A percentile compares a stretch with the other conserved stretches of the same genome.
phyloP scores from a whole-genome alignment of 257 asterid genomes.

The Plectranthus barbatus region DNA sequence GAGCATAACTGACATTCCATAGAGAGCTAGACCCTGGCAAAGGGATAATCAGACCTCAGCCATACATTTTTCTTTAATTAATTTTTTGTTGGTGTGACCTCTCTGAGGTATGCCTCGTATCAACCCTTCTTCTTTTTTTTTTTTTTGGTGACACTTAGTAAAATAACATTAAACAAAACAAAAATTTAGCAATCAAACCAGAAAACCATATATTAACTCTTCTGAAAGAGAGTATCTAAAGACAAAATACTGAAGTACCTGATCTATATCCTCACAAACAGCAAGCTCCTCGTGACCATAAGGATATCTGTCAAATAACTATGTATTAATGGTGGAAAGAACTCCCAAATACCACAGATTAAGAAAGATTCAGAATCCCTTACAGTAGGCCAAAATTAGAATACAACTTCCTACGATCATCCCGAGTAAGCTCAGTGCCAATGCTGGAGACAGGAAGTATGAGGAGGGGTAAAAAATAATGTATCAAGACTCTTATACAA shows the following conservation, averaged over 20 bases:
- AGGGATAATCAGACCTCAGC: no score
- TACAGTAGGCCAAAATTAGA: slow-evolving; percentile 92
- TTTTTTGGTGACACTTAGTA: no score
- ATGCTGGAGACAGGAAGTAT: slow-evolving; percentile 48
- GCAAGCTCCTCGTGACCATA: slow-evolving; percentile 96
- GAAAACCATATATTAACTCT: neutral
- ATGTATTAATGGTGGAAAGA: slow-evolving; percentile 17
- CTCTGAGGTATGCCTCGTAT: no score
- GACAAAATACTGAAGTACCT: slow-evolving; percentile 38
- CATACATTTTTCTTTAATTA: no score
- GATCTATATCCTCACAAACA: slow-evolving; percentile 78
- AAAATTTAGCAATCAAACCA: neutral
- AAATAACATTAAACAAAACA: no score
- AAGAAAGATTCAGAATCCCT: slow-evolving; percentile 21
- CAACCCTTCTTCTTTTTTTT: no score
- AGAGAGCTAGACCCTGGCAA: no score
- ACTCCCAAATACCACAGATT: neutral
- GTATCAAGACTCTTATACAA: neutral
- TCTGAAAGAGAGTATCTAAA: neutral
- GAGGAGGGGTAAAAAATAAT: neutral
- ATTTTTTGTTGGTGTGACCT: no score
- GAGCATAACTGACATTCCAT: no score
- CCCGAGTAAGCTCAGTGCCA: slow-evolving; percentile 94
- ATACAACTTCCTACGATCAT: slow-evolving; percentile 78
- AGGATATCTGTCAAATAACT: slow-evolving; percentile 49